Conservation (phyloP, 306 rosid genomes). For the Vicia faba region DNA sequence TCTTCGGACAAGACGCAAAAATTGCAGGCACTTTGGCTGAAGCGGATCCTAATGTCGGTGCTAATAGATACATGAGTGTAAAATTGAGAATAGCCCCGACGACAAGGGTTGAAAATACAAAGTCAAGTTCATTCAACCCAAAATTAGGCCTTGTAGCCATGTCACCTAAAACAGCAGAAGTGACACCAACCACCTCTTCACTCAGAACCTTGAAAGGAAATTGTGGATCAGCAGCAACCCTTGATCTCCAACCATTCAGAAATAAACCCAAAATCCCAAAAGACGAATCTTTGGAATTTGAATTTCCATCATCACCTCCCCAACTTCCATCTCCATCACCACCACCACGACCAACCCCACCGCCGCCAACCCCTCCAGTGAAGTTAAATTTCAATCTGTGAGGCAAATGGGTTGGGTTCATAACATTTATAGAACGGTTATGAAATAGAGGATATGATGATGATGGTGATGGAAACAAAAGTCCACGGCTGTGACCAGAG, state of each 20-base stretch:
- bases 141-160: slow-evolving; percentile 98
- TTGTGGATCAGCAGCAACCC: slow-evolving; percentile 98
- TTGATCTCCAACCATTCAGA: slow-evolving; percentile 84
- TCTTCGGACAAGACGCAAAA: slow-evolving; percentile 71
- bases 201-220: slow-evolving; percentile 94
- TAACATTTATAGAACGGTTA: slow-evolving; percentile 40
- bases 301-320: slow-evolving; percentile 27
- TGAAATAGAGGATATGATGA: slow-evolving; percentile 37
- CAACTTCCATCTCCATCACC: slow-evolving; percentile 36
- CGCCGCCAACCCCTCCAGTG: slow-evolving; percentile 55
- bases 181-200: slow-evolving; percentile 92
- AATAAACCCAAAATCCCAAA: slow-evolving; percentile 67
- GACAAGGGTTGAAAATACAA: slow-evolving; percentile 93
- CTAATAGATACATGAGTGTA: slow-evolving; percentile 87
- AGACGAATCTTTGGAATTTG: slow-evolving; percentile 36
- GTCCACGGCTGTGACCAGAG: slow-evolving; percentile 31
- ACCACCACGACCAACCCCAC: slow-evolving; percentile 54
- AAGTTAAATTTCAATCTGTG: slow-evolving; percentile 46
- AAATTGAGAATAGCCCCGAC: slow-evolving; percentile 91
- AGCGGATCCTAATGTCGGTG: slow-evolving; percentile 65
- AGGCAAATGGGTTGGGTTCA: slow-evolving; percentile 30
- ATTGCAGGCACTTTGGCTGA: slow-evolving; percentile 59
- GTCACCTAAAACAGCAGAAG: slow-evolving; percentile 86
- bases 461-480: slow-evolving; percentile 46
- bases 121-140: slow-evolving; percentile 94